Evolutionary conservation across 139 green algal species (phyloP).

Genomic region (Bryopsis sp.): DNA sequence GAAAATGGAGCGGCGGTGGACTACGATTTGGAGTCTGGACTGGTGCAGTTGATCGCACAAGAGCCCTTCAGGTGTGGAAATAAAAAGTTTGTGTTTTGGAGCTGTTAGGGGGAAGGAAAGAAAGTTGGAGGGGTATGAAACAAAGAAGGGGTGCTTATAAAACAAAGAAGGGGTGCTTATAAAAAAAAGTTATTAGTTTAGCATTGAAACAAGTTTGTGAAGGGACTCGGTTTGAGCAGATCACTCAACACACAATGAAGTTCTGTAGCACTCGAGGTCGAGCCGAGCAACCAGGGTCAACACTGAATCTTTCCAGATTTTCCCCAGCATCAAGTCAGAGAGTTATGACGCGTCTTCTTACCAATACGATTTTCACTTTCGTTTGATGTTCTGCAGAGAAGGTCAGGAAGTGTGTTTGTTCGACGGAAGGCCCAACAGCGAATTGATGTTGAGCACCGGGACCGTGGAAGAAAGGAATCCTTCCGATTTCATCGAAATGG

Average conservation of each 20-base stretch:
- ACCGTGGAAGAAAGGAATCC: constrained; percentile 53
- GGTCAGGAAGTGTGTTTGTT: constrained; percentile 57
- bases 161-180: too few species aligned
- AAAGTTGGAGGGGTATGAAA: too few species aligned
- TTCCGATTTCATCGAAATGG: constrained; percentile 52
- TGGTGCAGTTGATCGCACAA: constrained; percentile 46
- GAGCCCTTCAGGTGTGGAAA: constrained; percentile 44
- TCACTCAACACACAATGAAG: neutral
- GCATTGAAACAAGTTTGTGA: neutral
- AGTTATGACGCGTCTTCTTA: neutral
- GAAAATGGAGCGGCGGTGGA: constrained; percentile 55
- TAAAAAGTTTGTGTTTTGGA: too few species aligned
- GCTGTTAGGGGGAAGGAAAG: too few species aligned
- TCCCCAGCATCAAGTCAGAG: neutral
- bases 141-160: too few species aligned
- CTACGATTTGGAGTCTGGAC: constrained; percentile 49
- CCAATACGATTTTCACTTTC: neutral
- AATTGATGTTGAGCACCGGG: constrained; percentile 74
- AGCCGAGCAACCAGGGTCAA: neutral
- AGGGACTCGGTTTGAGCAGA: neutral
- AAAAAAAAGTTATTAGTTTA: too few species aligned
- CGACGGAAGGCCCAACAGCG: constrained; percentile 68
- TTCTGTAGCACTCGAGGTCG: neutral
- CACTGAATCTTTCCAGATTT: neutral
- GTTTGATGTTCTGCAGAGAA: too few species aligned